Evolutionary conservation across 768 basidiomycete genomes (phyloP).

Genomic region (Russula virescens): DNA sequence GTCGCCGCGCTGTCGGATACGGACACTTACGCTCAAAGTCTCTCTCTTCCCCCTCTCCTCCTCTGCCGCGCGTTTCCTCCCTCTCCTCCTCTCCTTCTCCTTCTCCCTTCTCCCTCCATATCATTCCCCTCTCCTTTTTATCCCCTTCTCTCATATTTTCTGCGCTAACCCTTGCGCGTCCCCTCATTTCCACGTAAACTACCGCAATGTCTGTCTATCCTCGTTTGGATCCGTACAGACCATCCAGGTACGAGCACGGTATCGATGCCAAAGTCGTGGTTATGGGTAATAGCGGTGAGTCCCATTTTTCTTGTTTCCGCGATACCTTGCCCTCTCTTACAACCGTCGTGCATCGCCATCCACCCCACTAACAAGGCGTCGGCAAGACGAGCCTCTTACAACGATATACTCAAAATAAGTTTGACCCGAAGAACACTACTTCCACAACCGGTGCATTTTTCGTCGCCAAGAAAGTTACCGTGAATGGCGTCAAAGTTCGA

Average conservation of each 20-base stretch:
- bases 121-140: constrained; percentile 24
- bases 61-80: too few relatives aligned
- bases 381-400: constrained; percentile 90
- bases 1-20: neutral
- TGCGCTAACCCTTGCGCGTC: constrained; percentile 39
- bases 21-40: neutral
- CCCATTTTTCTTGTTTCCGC: constrained; percentile 2
- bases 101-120: constrained; percentile 29
- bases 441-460: constrained; percentile 93
- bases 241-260: constrained; percentile 71
- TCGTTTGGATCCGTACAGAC: constrained; percentile 58
- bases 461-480: constrained; percentile 84
- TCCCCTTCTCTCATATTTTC: neutral
- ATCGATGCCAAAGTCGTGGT: constrained; percentile 95
- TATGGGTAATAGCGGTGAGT: constrained; percentile 73
- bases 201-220: constrained; percentile 51
- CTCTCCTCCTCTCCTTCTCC: constrained; percentile 32
- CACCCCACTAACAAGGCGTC: constrained; percentile 48
- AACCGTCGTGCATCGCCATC: neutral
- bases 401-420: constrained; percentile 87
- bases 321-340: neutral
- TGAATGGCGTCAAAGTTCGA: constrained; percentile 81
- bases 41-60: too few relatives aligned
- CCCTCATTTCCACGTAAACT: constrained; percentile 23
- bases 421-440: constrained; percentile 81